phyloP scores from a whole-genome alignment of 106 monocot genomes.

The Narthecium ossifragum region DNA sequence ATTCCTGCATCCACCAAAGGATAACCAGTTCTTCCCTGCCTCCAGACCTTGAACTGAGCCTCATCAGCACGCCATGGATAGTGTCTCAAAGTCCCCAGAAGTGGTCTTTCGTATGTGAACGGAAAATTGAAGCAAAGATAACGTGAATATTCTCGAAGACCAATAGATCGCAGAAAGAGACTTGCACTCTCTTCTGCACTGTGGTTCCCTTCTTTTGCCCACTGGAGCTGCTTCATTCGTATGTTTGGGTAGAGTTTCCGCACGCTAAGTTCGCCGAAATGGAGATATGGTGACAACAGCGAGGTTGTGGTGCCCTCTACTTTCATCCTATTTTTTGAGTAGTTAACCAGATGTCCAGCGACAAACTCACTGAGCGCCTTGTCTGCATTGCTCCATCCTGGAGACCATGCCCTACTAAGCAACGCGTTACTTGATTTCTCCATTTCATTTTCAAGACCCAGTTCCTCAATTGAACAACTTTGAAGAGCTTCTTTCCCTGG shows the following conservation, averaged over 20 bases:
- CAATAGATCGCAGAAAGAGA: conserved; percentile 71
- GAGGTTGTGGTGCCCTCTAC: conserved; percentile 62
- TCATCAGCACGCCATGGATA: conserved; percentile 77
- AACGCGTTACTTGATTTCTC: conserved; percentile 86
- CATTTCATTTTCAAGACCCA: conserved; percentile 69
- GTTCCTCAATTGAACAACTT: conserved; percentile 63
- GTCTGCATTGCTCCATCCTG: conserved; percentile 81
- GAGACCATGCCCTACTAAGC: conserved; percentile 76
- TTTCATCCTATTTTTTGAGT: conserved; percentile 58
- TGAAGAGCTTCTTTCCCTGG: conserved; percentile 40
- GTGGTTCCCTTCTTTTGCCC: conserved; percentile 53
- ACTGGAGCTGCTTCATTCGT: conserved; percentile 63
- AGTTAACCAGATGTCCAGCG: conserved; percentile 30
- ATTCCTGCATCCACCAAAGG: conserved; percentile 93
- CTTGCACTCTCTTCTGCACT: conserved; percentile 52
- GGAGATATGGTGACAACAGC: conserved; percentile 81
- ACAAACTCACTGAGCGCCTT: conserved; percentile 61
- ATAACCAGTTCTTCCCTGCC: conserved; percentile 87
- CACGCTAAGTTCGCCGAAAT: conserved; percentile 85
- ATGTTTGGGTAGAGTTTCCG: conserved; percentile 62
- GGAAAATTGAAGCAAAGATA: conserved; percentile 95
- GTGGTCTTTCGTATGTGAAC: conserved; percentile 68
- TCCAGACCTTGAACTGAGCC: conserved; percentile 63
- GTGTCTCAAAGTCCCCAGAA: conserved; percentile 62
- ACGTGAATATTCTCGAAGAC: conserved; percentile 86